Base-by-base conservation (phyloP, 2,329 filamentous ascomycete genomes). In the Verticillium zaregamsianum region DNA sequence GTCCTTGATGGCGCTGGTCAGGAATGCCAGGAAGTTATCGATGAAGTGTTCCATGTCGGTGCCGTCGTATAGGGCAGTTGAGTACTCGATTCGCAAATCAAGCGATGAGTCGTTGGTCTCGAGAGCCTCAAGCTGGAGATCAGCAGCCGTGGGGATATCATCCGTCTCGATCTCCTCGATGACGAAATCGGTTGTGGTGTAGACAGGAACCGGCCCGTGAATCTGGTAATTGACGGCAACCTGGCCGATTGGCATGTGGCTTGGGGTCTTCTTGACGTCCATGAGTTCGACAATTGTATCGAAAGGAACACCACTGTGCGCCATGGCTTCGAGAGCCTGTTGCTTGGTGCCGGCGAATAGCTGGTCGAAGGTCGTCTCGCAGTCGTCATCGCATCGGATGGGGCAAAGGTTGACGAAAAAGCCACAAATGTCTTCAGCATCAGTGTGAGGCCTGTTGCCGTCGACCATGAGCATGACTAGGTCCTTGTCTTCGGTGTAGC, bases 161-260 rank as follows among this genome's bases (percentile, higher is more conserved):
- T 66, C 65, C 1, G 65, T 66, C 58, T 66, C 62, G 31, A 69
- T 64, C 20, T 60, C 59, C 33, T 66, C 61, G 25, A 70, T 66
- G 31, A 61, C 62, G 40, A 70, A 70, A 61, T 70, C 68, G 40
- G 58, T 61, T 20, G 68, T 64, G n/a, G 59, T 59, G 60, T 68
- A 68, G 4, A 57, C 63, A 2, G 68, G 65, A 2, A 65, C 62
- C 12, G 67, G 63, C 17, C 67, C 68, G 59, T 70, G 65, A 17
- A 70, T 69, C 62, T 70, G 66, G 62, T 68, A 70, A 65, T 70
- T 70, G 60, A 69, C 63, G 3, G 66, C 63, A 33, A 69, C 64
- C 60, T 69, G 68, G 45, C 67, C 68, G 3, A 69, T 59, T 2
- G 68, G 66, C 63, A 68, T 63, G 63, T 69, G 67, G 35, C 61